Evolutionary conservation across 129 eudicot species (phyloP).

Genomic region (Helianthus annuus): HanXRQr2.0-SUNRISE NC_035436.2:162378859-162379358

Average conservation of each 20-base stretch:
- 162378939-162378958: background rate
- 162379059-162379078: conserved; percentile 22
- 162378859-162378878: conserved; percentile 76
- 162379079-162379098: conserved; percentile 19
- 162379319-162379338: background rate
- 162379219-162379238: conserved; percentile 34
- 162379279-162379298: background rate
- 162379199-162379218: conserved; percentile 46
- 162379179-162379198: conserved; percentile 52
- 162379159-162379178: conserved; percentile 29
- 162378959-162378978: background rate
- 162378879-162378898: conserved; percentile 88
- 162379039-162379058: background rate
- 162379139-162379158: conserved; percentile 29
- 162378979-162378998: background rate
- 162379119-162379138: conserved; percentile 50
- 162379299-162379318: background rate
- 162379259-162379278: conserved; percentile 22
- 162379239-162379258: conserved; percentile 26
- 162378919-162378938: background rate
- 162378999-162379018: background rate
- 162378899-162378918: conserved; percentile 49
- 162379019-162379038: background rate
- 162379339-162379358: no score
- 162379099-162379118: conserved; percentile 47